These are phyloP conservation scores for Castanospermum australe DNA, from an alignment of 306 rosid genomes.

Conservation along the genomic window DNA sequence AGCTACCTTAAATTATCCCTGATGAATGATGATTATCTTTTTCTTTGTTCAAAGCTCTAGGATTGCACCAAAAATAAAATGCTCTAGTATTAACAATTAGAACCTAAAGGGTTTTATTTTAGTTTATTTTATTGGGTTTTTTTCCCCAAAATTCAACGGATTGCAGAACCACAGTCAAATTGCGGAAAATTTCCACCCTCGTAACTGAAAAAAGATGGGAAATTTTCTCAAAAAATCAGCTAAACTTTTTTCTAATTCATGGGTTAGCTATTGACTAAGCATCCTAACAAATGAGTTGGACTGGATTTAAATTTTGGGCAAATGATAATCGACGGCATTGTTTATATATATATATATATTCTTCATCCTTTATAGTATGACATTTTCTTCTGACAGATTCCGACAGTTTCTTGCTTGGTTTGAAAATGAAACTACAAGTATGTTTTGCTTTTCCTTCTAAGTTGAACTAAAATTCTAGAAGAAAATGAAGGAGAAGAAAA, in stretches of 20 bases:
- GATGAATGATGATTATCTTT: neutral
- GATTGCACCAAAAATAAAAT: neutral
- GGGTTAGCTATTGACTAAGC: constrained; percentile 11
- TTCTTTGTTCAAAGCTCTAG: constrained; percentile 7
- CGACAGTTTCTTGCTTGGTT: neutral
- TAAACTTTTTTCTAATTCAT: neutral
- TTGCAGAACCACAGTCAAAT: neutral
- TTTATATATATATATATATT: neutral
- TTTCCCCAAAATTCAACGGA: neutral
- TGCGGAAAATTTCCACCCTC: neutral
- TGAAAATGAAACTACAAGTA: neutral
- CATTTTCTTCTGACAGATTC: neutral
- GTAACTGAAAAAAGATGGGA: neutral
- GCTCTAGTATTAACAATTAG: neutral
- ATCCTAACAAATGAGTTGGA: neutral
- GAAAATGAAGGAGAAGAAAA: neutral
- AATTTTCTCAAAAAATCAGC: neutral
- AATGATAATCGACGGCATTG: neutral
- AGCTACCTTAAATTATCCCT: neutral
- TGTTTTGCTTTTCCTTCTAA: neutral
- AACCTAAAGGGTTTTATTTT: neutral
- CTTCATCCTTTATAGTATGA: neutral
- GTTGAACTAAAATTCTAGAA: neutral
- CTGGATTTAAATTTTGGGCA: neutral
- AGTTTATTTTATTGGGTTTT: neutral